These are phyloP conservation scores for Leucocoprinus sp. DNA, from an alignment of 768 basidiomycete genomes.

Conservation along the genomic window DNA sequence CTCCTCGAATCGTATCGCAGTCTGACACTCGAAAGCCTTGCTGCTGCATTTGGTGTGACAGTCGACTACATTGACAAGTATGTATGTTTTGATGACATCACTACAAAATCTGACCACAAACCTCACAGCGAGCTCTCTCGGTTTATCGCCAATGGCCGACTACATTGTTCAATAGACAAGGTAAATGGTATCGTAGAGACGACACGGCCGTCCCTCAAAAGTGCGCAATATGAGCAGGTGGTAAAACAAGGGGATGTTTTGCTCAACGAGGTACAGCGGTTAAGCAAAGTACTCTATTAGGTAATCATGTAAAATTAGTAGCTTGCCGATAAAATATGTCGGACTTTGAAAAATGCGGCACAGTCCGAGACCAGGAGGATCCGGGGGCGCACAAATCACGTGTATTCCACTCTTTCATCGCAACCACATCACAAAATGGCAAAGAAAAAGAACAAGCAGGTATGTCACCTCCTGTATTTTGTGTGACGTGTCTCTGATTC, in stretches of 20 bases:
- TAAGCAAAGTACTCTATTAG: constrained; percentile 81
- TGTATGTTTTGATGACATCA: constrained; percentile 20
- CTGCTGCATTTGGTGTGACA: constrained; percentile 82
- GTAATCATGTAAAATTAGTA: constrained; percentile 4
- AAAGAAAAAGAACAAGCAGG: constrained; percentile 58
- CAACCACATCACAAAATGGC: constrained; percentile 28
- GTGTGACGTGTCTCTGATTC: constrained; percentile 1
- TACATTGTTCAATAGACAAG: constrained; percentile 88
- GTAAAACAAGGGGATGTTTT: constrained; percentile 88
- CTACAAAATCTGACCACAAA: background rate
- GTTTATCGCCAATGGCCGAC: constrained; percentile 81
- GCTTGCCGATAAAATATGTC: too few relatives aligned
- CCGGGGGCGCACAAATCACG: background rate
- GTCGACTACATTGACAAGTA: constrained; percentile 82
- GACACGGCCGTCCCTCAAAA: constrained; percentile 60
- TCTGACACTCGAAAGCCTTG: constrained; percentile 81
- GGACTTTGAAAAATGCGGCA: too few relatives aligned
- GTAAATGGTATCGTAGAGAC: constrained; percentile 94
- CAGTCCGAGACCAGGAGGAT: too few relatives aligned
- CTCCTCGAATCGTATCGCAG: constrained; percentile 87
- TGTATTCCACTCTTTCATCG: constrained; percentile 4
- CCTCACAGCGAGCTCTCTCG: constrained; percentile 70
- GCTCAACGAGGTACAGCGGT: constrained; percentile 76
- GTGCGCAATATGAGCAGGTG: constrained; percentile 87
- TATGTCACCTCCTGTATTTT: constrained; percentile 13